Base-by-base conservation (phyloP, 306 rosid genomes). In the Lablab purpureus region DNA sequence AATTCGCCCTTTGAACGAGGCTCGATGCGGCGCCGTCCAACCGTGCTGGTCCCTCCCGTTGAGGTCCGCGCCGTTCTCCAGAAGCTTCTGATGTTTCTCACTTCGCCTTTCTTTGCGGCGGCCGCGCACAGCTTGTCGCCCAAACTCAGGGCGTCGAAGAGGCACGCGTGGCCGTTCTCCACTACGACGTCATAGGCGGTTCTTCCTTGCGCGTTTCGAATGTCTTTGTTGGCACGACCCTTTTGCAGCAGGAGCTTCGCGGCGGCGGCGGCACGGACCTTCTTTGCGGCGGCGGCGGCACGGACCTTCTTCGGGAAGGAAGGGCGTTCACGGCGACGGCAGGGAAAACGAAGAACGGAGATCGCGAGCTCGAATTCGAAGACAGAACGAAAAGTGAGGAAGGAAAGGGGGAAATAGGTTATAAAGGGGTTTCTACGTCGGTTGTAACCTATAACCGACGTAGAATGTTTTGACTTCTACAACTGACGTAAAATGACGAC, bases 11-110 rank as follows among this genome's bases (percentile, higher is more conserved):
- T 92, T 94, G 67, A 94, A 94, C 3, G 92, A 82, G 0, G 97
- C 94, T 2, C 97, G 83, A 28, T 94, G 97, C 51, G 92, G 85
- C 5, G 96, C 90, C 0, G 94, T 92, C 98, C 98, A 94, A 0
- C 94, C 93, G 28, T 92, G 73, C 12, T 88, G 98, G 80, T 94
- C 98, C n/a, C 84, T 77, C 2, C 93, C 93, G 7, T 92, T 92
- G 21, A 92, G 62, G 0, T 86, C 83, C 0, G 93, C 97, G 0
- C 97, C 97, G 0, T 80, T 74, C 46, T 90, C 92, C 0, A 92
- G 47, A 8, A 94, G 79, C 84, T 65, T 85, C 7, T 84, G 85
- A 92, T 88, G 5, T 85, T 82, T 55, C 91, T 86, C 40, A 78
- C 93, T 41, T 92, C 96, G 0, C 98, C 96, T 23, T 90, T 92